phyloP scores from a whole-genome alignment of 2,329 filamentous ascomycete species.

The Aureobasidium musti region DNA sequence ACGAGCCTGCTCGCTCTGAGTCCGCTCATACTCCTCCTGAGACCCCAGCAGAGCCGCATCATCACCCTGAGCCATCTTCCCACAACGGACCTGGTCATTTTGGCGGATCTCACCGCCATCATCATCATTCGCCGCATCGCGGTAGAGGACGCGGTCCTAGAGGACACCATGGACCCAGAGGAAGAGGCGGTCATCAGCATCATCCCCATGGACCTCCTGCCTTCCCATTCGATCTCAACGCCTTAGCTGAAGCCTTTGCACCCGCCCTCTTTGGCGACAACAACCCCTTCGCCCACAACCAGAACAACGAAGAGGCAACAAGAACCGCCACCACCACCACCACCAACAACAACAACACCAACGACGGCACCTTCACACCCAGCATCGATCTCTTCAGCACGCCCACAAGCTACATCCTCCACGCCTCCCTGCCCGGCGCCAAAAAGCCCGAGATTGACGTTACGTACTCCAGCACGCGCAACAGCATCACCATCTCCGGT shows the following conservation, averaged over 20 bases:
- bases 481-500: constrained; percentile 66
- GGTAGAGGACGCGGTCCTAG: background rate
- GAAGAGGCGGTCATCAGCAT: constrained; percentile 31
- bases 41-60: constrained; percentile 34
- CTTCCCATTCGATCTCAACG: constrained; percentile 21
- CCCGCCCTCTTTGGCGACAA: constrained; percentile 42
- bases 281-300: constrained; percentile 46
- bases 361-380: constrained; percentile 53
- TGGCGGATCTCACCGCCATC: constrained; percentile 28
- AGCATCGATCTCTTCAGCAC: constrained; percentile 77
- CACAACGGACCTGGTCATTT: constrained; percentile 29
- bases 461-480: constrained; percentile 71
- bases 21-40: constrained; percentile 35
- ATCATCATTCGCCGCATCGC: background rate
- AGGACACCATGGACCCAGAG: constrained; percentile 4
- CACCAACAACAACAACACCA: too few species aligned
- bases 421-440: constrained; percentile 73
- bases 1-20: constrained; percentile 28
- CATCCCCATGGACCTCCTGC: constrained; percentile 32
- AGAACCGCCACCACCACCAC: too few species aligned
- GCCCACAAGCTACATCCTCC: constrained; percentile 64
- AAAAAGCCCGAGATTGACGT: constrained; percentile 77
- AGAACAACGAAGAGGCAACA: constrained; percentile 34
- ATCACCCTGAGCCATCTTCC: constrained; percentile 6
- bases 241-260: constrained; percentile 31